phyloP scores from a whole-genome alignment of 306 rosid species.

The Carpinus fangiana region DNA sequence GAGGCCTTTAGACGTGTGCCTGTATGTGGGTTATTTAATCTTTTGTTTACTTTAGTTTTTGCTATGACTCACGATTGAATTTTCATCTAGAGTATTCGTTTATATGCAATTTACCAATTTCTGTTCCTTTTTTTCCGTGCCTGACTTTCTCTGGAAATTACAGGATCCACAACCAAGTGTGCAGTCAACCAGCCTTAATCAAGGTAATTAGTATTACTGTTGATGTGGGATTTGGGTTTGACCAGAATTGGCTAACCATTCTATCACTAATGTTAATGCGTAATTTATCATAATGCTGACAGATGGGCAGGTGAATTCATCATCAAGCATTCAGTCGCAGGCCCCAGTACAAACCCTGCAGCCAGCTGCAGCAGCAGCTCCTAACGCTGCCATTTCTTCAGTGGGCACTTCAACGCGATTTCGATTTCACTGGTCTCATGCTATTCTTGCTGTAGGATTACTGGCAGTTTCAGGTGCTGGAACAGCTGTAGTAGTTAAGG shows the following conservation, averaged over 20 bases:
- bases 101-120: slow-evolving; percentile 10
- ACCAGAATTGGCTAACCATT: slow-evolving; percentile 14
- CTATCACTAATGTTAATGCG: slow-evolving; percentile 22
- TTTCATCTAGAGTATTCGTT: slow-evolving; percentile 1
- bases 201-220: slow-evolving; percentile 47
- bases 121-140: slow-evolving; percentile 21
- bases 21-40: slow-evolving; percentile 45
- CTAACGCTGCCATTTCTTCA: slow-evolving; percentile 40
- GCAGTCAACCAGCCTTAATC: slow-evolving; percentile 59
- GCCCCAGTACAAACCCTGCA: slow-evolving; percentile 53
- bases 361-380: slow-evolving; percentile 47
- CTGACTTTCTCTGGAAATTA: slow-evolving; percentile 22
- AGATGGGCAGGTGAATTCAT: slow-evolving; percentile 57
- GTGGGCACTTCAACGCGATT: slow-evolving; percentile 42
- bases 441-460: slow-evolving; percentile 67
- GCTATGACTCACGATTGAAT: neutral
- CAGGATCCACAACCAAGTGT: slow-evolving; percentile 77
- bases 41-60: neutral
- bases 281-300: slow-evolving; percentile 32
- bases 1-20: slow-evolving; percentile 95
- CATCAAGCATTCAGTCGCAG: slow-evolving; percentile 55
- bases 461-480: slow-evolving; percentile 86
- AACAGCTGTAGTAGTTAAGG: slow-evolving; percentile 79
- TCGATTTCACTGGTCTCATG: slow-evolving; percentile 87
- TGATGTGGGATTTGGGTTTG: slow-evolving; percentile 15